Base-by-base conservation (phyloP, 805 yeast species). In the Grigorovia transvaalensis region DNA sequence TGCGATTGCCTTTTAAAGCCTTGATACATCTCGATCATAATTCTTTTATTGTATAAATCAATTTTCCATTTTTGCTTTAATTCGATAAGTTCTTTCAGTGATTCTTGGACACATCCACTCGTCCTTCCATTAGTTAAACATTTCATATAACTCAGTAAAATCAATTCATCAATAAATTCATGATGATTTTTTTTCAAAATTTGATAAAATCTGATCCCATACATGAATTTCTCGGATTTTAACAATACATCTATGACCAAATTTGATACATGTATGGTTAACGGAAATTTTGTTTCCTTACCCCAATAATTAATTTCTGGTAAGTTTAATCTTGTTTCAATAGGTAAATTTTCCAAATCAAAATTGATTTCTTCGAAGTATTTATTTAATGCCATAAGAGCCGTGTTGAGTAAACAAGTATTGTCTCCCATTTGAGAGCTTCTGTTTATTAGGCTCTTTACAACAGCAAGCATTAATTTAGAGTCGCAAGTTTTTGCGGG, bases 1-100 rank as follows among this genome's bases (percentile, higher is more conserved):
- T 46, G 35, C 3, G 67, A 58, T 48, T 61, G 64, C 40, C 53
- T 59, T 29, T 55, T 54, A 44, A 62, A 63, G 4, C 67, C 59
- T 52, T 57, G 56, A 47, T 63, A 64, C 8, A 61, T 53, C 27
- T 38, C 42, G 2, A 63, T 42, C 6, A 60, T 45, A 29, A 63
- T 27, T 2, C 59, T 54, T 19, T 57, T 60, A 27, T 52, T 58
- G 4, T 58, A 48, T 12, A 49, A 44, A 17, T 53, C 45, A 1
- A 55, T 33, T n/a, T 49, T 43, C 9, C 53, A 51, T 12, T 49
- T 49, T 1, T 51, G 19, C 11, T 61, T 59, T 18, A 59, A 48
- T 4, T 50, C 49, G 19, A 56, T 44, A 46, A 54, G 55, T 2
- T 55, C 50, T 20, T 55, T 51, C 2, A 58, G 9, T 35, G 61